Evolutionary conservation across 345 rosid species (phyloP).

Genomic region (Gossypium arboreum): DNA sequence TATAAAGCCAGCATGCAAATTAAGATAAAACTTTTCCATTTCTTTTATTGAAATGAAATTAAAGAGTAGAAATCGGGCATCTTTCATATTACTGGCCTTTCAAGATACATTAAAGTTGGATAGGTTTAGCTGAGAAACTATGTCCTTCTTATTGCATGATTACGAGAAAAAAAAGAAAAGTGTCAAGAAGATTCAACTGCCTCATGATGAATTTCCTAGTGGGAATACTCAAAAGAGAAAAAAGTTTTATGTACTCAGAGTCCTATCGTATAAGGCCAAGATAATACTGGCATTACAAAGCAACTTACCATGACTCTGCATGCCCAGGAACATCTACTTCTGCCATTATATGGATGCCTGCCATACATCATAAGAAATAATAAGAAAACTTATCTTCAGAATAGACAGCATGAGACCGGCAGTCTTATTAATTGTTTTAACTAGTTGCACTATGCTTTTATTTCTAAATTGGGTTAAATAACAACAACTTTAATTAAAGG

Average conservation of each 20-base stretch:
- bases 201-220: neutral
- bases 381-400: slow-evolving; percentile 4
- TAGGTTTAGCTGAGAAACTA: neutral
- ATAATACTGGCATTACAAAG: slow-evolving; percentile 7
- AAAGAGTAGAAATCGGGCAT: neutral
- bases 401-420: neutral
- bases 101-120: neutral
- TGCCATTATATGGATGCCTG: slow-evolving; percentile 94
- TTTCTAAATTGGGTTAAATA: neutral
- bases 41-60: slow-evolving; percentile 1
- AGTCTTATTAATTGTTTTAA: neutral
- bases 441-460: neutral
- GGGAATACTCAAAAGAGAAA: neutral
- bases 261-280: neutral
- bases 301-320: slow-evolving; percentile 85
- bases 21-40: neutral
- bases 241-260: neutral
- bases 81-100: neutral
- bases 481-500: neutral
- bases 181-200: neutral
- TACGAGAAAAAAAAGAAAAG: neutral
- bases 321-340: slow-evolving; percentile 98
- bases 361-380: slow-evolving; percentile 18
- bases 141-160: neutral
- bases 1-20: neutral